Percentiles rank a stretch among this genome's conserved stretches.
These are phyloP conservation scores for Podaxis sp. DNA, from an alignment of 768 basidiomycete species.

Conservation along the genomic window DNA sequence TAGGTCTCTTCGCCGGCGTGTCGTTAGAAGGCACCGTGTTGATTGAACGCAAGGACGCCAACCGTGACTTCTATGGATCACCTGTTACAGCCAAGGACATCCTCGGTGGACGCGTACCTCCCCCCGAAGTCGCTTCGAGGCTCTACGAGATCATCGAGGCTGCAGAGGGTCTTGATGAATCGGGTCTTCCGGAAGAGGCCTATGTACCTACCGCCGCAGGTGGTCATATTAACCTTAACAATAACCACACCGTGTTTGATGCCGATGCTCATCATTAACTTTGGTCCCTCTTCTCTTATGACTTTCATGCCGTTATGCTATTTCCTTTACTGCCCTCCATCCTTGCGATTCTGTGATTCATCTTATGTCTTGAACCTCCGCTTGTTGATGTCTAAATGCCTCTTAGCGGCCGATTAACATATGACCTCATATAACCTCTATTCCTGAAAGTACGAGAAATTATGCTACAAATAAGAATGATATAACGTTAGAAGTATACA, in stretches of 20 bases:
- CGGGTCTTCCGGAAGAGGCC: conserved; percentile 69
- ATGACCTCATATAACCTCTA: neutral
- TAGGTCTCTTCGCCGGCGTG: conserved; percentile 92
- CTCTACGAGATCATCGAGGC: conserved; percentile 97
- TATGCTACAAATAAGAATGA: neutral
- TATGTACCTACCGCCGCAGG: conserved; percentile 72
- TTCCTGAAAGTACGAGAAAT: neutral
- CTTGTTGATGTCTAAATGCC: neutral
- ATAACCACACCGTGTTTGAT: conserved; percentile 70
- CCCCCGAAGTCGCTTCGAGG: conserved; percentile 92
- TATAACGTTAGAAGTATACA: conserved; percentile 49
- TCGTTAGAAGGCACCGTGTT: conserved; percentile 93
- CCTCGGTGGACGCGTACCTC: conserved; percentile 89
- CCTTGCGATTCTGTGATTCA: neutral
- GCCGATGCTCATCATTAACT: conserved; percentile 49
- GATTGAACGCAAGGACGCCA: conserved; percentile 95
- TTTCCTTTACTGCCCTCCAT: neutral
- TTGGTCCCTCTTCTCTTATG: conserved; percentile 5
- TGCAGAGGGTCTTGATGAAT: conserved; percentile 90
- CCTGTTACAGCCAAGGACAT: conserved; percentile 87
- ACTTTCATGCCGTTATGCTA: neutral
- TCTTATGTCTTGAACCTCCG: neutral
- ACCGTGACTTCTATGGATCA: conserved; percentile 95
- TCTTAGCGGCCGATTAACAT: neutral
- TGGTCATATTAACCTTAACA: conserved; percentile 47